Base-by-base conservation (phyloP, 495 filamentous ascomycete species). In the Penicillium crystallinum region DNA sequence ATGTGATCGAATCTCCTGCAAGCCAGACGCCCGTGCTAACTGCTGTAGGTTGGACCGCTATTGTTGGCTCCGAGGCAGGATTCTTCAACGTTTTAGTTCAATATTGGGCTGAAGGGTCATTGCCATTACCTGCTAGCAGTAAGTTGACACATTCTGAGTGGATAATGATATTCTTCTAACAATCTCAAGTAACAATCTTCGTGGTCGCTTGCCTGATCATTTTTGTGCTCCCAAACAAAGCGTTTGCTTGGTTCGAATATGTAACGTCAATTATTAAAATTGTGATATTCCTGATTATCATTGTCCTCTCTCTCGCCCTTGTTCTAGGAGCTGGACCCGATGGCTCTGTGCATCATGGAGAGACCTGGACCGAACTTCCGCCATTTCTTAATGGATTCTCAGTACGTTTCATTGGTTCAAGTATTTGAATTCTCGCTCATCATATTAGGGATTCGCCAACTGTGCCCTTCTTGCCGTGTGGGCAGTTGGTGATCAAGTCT, bases 171-270 rank as follows among this genome's bases (percentile, higher is more conserved):
- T 12, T 11, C n/a, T 33, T 14, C 19, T 27, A 25, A 38, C 40
- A 2, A 22, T 34, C 17, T 15, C 57, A 37, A 67, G 61, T 67
- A 11, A 64, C 63, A 7, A 60, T 69, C 11, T 68, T 66, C 40
- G 38, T 70, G 1, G 46, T 59, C 21, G 31, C 49, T 6, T 62
- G 55, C 21, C 49, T 57, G 15, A 43, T 40, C 12, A 60, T 71
- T 6, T 64, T 67, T 34, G 35, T 30, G 22, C 52, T 65, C 1
- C 67, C 65, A 10, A 62, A 64, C 31, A 49, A 22, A 12, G 49
- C 62, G 12, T 69, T 68, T 31, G 67, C 45, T 14, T 65, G 57
- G 65, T 65, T 70, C 27, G 57, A 70, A 51, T 70, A 65, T 37
- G 42, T 59, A 14, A 62, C 54, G 0, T 64, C 65, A 1, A 42